Base-by-base conservation (phyloP, 1,139 yeast genomes). In the Pichia sp. region DNA sequence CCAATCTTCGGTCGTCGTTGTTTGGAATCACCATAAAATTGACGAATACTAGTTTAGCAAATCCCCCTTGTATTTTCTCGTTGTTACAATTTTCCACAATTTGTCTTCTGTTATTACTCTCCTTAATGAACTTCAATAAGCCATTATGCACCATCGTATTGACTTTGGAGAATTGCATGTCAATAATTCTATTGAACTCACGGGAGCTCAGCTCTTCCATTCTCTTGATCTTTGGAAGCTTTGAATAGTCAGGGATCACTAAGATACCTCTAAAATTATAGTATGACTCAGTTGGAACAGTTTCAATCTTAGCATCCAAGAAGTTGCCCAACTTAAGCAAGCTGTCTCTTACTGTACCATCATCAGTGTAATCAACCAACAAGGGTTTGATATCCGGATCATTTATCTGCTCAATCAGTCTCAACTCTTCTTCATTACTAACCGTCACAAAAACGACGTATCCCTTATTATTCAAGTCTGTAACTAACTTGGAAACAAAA, bases 381-480 rank as follows among this genome's bases (percentile, higher is more conserved):
- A 60, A 71, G 48, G 67, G 76, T 53, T 64, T 74, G 56, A 71
- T 77, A 51, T 75, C 81, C 4, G 74, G 58, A 24, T 66, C 63
- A 32, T 67, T 62, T 45, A 72, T 76, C 33, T 70, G 65, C 44
- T 69, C 72, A 31, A 84, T 71, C 39, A 75, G 68, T 42, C 66
- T 70, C 37, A 71, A 66, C 47, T 83, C 93, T 33, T 69, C 72
- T 10, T 73, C 76, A 41, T 80, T 79, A 11, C 77, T 60, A 4
- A 84, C 76, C 1, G 93, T 78, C 48, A 85, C 66, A 56, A 80
- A 85, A 4, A 85, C 87, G 22, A 85, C 78, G 52, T 82, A 82
- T 2, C 95, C 94, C 38, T 94, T 64, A 34, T 72, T 72, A 45
- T 82, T 87, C 48, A 85, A 67, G 52, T 85, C 94, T 38, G 74